Evolutionary conservation across 352 stramenopile genomes (phyloP).

Genomic region (Pythium sp.): DNA sequence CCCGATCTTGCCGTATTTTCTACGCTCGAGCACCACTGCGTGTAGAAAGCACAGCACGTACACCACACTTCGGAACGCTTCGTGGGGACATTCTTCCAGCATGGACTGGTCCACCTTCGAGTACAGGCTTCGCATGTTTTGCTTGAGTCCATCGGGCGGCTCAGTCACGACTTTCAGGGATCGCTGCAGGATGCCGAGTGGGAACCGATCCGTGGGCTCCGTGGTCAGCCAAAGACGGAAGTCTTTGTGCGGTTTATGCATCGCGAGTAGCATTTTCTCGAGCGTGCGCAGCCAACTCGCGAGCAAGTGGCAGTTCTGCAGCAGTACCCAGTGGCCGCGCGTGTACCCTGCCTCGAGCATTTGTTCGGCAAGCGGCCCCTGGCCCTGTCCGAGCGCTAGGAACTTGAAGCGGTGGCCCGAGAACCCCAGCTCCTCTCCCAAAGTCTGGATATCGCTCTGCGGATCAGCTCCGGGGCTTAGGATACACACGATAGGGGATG

Average conservation of each 20-base stretch:
- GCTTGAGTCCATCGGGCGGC: conserved; percentile 93
- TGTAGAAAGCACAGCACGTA: conserved; percentile 96
- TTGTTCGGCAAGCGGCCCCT: conserved; percentile 92
- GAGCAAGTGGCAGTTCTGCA: conserved; percentile 96
- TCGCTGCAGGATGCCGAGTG: conserved; percentile 92
- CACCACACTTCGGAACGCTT: conserved; percentile 90
- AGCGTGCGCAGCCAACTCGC: conserved; percentile 91
- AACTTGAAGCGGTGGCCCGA: conserved; percentile 91
- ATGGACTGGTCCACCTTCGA: conserved; percentile 88
- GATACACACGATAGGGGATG: conserved; percentile 94
- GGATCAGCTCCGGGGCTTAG: conserved; percentile 92
- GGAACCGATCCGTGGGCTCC: conserved; percentile 94
- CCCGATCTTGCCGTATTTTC: conserved; percentile 97
- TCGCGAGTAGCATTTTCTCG: conserved; percentile 91
- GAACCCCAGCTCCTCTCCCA: conserved; percentile 91
- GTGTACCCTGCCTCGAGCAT: conserved; percentile 90
- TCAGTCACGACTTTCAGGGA: conserved; percentile 96
- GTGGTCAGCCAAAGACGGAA: conserved; percentile 96
- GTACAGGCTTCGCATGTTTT: conserved; percentile 95
- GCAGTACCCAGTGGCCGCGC: conserved; percentile 88
- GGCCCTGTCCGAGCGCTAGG: conserved; percentile 92
- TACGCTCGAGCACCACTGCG: conserved; percentile 92
- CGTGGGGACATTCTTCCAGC: conserved; percentile 92
- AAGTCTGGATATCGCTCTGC: conserved; percentile 92
- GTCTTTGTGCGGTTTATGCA: conserved; percentile 92